A percentile compares a stretch with the other conserved stretches of the same genome.
These are phyloP conservation scores for Sporothrix humicola DNA, from an alignment of 2,329 filamentous ascomycete genomes.

Conservation along the genomic window DNA sequence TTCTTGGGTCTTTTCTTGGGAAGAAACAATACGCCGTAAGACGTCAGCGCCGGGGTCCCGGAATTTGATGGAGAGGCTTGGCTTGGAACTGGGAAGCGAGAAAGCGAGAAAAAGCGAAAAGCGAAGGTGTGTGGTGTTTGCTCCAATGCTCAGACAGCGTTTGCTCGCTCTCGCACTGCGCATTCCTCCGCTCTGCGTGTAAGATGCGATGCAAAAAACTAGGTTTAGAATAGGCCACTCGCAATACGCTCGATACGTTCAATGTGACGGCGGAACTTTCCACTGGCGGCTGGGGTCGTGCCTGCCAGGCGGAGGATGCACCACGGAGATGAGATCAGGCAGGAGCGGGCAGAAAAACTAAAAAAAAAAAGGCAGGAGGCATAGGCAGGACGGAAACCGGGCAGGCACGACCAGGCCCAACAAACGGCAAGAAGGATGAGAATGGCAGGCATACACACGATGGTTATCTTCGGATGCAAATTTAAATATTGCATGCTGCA, in stretches of 20 bases:
- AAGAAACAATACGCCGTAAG: neutral
- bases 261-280: neutral
- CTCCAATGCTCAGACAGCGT: neutral
- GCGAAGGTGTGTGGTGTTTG: neutral
- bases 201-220: neutral
- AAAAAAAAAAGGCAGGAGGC: neutral
- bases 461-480: neutral
- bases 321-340: slow-evolving; percentile 17
- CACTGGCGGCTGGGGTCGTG: neutral
- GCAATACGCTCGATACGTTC: slow-evolving; percentile 1
- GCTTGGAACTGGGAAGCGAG: neutral
- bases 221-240: neutral
- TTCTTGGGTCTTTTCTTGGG: neutral
- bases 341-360: neutral
- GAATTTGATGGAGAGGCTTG: neutral
- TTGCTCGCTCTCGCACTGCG: slow-evolving; percentile 7
- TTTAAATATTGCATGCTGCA: neutral
- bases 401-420: no score
- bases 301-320: neutral
- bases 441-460: no score
- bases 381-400: no score
- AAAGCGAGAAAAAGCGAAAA: neutral
- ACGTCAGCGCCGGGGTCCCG: slow-evolving; percentile 21
- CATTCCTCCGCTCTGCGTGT: slow-evolving; percentile 1
- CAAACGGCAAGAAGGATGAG: no score